Evolutionary conservation across 371 early-diverging fungal genomes (phyloP), one percentile per base, ranked within the genome.

Genomic region (Syncephalastrum racemosum): DNA sequence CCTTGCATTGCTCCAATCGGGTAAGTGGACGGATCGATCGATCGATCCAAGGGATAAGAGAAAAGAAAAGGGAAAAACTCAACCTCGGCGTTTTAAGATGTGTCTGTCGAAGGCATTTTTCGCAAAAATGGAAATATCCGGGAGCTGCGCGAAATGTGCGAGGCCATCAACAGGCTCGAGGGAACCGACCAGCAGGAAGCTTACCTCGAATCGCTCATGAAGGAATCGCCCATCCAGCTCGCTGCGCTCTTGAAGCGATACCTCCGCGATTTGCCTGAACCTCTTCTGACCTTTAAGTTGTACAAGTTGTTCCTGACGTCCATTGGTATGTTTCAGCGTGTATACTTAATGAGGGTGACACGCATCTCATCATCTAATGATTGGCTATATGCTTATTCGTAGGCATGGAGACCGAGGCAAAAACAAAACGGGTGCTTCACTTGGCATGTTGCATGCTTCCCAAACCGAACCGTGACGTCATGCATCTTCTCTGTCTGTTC

Each of bases 121-220:
- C 83, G 98, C 54, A 97, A 96, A 68, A 98, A 94, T 63, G 98
- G 98, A 15, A 97, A 98, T 66, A 95, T 98, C 57, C 80, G 91
- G 43, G 72, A 89, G 24, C 77, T 96, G 45, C 90, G 90, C 54
- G 89, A 89, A 39, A 68, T 92, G 49, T 81, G 85, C n/a, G 94
- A 95, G 16, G 65, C 76, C 0, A 70, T 85, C n/a, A 93, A 96
- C 62, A 46, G 80, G 83, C 52, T 80, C 77, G 14, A 58, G 36
- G 36, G 36, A 1, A 31, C 10, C 6, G 36, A 60, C 13, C 50
- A 65, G 1, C 72, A 79, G 5, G 71, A 76, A 27, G 40, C 31
- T 13, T 25, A 62, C 22, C 39, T 46, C n/a, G 50, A 40, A 13
- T 58, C 40, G 36, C 62, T 87, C 27, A 58, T 57, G 14, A 72